phyloP scores from a whole-genome alignment of 805 yeast species.

The Sugiyamaella floridensis region DNA sequence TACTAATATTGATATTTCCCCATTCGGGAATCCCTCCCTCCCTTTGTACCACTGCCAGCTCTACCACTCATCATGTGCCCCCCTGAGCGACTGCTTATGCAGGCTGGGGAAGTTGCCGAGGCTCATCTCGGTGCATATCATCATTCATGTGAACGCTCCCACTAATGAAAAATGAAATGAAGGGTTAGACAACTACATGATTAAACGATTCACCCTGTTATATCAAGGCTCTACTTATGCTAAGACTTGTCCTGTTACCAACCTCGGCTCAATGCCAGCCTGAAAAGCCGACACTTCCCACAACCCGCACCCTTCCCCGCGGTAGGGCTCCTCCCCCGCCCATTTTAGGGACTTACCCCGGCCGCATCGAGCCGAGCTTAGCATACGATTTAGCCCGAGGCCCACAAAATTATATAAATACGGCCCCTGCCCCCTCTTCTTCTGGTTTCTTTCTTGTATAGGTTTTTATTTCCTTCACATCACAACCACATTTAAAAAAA shows the following conservation, averaged over 20 bases:
- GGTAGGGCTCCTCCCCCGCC: not conserved
- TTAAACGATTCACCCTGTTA: too few species aligned
- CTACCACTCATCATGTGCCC: not conserved
- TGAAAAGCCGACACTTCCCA: not conserved
- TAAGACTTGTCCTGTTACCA: not conserved
- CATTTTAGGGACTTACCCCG: not conserved
- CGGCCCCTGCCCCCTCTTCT: not conserved
- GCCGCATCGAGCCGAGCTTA: not conserved
- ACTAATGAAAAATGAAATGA: not conserved
- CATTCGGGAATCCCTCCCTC: too few species aligned
- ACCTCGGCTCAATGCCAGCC: not conserved
- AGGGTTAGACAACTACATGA: not conserved
- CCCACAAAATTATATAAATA: not conserved
- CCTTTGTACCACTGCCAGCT: too few species aligned
- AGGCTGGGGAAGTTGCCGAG: not conserved
- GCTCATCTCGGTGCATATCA: not conserved
- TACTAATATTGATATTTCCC: too few species aligned
- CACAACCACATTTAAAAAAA: not conserved
- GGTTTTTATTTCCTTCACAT: not conserved
- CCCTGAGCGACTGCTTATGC: not conserved
- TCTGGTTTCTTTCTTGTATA: not conserved
- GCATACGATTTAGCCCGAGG: not conserved
- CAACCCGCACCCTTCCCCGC: not conserved
- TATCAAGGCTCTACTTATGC: not conserved
- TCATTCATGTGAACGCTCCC: not conserved